phyloP scores from a whole-genome alignment of 2,329 filamentous ascomycete genomes.

The Onygenales sp. region DNA sequence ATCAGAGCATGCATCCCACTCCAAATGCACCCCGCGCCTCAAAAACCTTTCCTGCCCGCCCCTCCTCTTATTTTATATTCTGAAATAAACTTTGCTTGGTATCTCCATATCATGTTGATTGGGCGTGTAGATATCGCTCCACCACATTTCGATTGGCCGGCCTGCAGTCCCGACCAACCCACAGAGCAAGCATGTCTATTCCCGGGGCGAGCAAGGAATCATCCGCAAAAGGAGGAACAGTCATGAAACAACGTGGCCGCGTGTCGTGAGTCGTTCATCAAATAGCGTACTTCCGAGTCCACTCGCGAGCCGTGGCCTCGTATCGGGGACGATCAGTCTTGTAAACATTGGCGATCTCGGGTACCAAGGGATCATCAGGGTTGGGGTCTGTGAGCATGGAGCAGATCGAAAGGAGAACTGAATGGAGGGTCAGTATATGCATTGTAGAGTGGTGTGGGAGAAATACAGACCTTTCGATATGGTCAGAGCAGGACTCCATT shows the following conservation, averaged over 20 bases:
- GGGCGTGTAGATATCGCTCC: too few species aligned
- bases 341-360: constrained; percentile 99
- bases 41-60: too few species aligned
- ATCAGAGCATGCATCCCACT: too few species aligned
- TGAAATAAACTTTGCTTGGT: too few species aligned
- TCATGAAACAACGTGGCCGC: background rate
- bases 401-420: constrained; percentile 96
- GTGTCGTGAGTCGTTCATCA: constrained; percentile 35
- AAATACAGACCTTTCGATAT: constrained; percentile 79
- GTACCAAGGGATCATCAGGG: constrained; percentile 95
- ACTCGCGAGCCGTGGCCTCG: constrained; percentile 92
- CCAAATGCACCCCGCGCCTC: too few species aligned
- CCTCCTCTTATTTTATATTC: too few species aligned
- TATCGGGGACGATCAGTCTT: constrained; percentile 96
- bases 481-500: constrained; percentile 97
- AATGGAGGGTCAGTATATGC: constrained; percentile 2
- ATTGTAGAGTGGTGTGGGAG: background rate
- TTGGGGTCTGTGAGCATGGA: constrained; percentile 99
- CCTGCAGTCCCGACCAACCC: too few species aligned
- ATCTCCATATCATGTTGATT: too few species aligned
- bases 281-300: constrained; percentile 98
- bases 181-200: too few species aligned
- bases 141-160: too few species aligned
- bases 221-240: background rate
- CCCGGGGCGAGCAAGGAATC: too few species aligned